Evolutionary conservation across 164 flowering plant species (phyloP), one percentile per base, ranked within the genome.

Genomic region (Platanus orientalis): DNA sequence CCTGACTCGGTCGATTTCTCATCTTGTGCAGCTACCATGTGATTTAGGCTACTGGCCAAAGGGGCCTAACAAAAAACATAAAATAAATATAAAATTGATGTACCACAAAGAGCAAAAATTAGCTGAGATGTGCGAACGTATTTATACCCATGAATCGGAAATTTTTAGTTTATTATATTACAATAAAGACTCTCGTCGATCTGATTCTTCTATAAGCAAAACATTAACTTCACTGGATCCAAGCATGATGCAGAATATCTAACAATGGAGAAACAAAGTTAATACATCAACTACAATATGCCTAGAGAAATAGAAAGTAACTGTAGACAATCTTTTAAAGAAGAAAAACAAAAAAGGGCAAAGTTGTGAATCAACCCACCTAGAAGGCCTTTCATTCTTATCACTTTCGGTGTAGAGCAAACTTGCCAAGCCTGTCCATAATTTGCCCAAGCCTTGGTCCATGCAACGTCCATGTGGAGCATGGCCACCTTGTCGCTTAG

Each of bases 371-470:
- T 63, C 27, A 17, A 68, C 78, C 44, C 69, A 91, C 99, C 86
- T 80, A 69, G 71, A 88, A 5, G 96, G 99, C 72, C 96, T 83
- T 77, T 76, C 85, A 57, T 84, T 63, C 17, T 74, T 66, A 76
- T 91, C 77, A 10, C 96, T 94, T 28, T 88, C 90, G 29, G 83
- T 82, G 69, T 95, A 95, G 28, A 89, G 78, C 76, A 95, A 68
- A n/a, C n/a, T n/a, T n/a, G n/a, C n/a, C n/a, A n/a, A 32, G 90
- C 82, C 69, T 85, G 72, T 34, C 99, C 97, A 71, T 81, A 83
- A 75, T 78, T 92, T 19, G 83, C 89, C 99, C 99, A 95, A 27
- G 99, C 96, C 98, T 67, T 83, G 96, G 63, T 94, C 98, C 91
- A 90, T 86, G 76, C 79, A 0, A 91, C 81, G 54, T 89, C 89